Base-by-base conservation (phyloP, 352 stramenopile species). In the Blastocystis sp. region DNA sequence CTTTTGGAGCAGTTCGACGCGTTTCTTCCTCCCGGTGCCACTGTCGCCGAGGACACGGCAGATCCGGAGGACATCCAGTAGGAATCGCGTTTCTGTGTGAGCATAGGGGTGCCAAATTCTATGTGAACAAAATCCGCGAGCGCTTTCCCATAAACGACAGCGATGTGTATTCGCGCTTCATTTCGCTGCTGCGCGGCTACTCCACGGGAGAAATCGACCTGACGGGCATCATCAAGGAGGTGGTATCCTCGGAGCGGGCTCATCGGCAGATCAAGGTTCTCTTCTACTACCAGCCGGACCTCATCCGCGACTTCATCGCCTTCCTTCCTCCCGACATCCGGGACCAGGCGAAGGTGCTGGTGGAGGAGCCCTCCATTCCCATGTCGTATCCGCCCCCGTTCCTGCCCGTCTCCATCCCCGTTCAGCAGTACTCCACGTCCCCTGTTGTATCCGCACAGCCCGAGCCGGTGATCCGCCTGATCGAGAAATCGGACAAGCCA, bases 261-360 rank as follows among this genome's bases (percentile, higher is more conserved):
- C 40, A 17, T 28, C 62, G 11, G 21, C 21, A 74, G 64, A 53
- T 74, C 41, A 64, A 38, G 2, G 11, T 48, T 3, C 59, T 81
- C 52, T 81, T 81, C 53, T 53, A 81, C 5, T n/a, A 5, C 14
- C 71, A 81, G 28, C 52, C 53, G 21, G 71, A 81, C n/a, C 56
- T 81, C 11, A 60, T 79, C 28, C 11, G 61, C 10, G 69, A 79
- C 48, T 79, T 79, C n/a, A 38, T 61, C 56, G 41, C 23, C 41
- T 79, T 79, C 48, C 69, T 79, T 60, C 69, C 69, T 38, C 69
- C 40, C 40, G 41, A 79, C 23, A 62, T 5, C 41, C 69, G 43
- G 28, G 28, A n/a, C 28, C 28, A 14, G 7, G 61, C 61, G 4
- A 14, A 40, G 40, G 11, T n/a, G 28, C 14, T 66, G 61, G 38